A percentile compares a stretch with the other conserved stretches of the same genome.
Conservation (phyloP, 768 basidiomycete genomes). For the Suillus plorans region DNA sequence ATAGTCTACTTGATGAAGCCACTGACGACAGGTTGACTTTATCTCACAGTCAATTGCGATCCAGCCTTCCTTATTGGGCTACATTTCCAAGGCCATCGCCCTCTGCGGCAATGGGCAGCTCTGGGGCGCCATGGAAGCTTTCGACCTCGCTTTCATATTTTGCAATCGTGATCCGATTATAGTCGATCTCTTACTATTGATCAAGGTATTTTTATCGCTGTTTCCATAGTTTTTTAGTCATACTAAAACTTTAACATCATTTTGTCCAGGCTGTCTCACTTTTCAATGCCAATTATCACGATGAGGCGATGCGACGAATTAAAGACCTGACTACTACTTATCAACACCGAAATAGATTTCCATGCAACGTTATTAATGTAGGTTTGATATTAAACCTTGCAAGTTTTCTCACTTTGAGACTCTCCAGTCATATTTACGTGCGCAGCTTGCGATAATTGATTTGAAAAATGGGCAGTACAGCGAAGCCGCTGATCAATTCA, state of each 20-base stretch:
- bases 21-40: not conserved
- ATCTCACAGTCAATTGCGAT: not conserved
- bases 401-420: not conserved
- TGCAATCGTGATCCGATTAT: not conserved
- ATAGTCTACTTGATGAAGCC: not conserved
- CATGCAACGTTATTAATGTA: not conserved
- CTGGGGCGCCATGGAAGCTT: not conserved
- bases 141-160: constrained; percentile 1
- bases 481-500: not conserved
- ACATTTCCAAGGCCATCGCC: not conserved
- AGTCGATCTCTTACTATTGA: not conserved
- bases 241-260: not conserved
- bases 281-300: not conserved
- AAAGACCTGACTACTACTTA: not conserved
- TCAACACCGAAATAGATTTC: not conserved
- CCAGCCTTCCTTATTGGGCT: not conserved
- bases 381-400: not conserved
- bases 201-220: not conserved
- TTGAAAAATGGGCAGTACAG: not conserved
- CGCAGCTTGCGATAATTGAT: not conserved
- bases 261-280: not conserved
- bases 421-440: not conserved
- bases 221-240: not conserved
- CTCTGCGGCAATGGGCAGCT: not conserved
- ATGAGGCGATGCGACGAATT: not conserved